Evolutionary conservation across 768 basidiomycete species (phyloP).

Genomic region (Tremella yokohamensis): DNA sequence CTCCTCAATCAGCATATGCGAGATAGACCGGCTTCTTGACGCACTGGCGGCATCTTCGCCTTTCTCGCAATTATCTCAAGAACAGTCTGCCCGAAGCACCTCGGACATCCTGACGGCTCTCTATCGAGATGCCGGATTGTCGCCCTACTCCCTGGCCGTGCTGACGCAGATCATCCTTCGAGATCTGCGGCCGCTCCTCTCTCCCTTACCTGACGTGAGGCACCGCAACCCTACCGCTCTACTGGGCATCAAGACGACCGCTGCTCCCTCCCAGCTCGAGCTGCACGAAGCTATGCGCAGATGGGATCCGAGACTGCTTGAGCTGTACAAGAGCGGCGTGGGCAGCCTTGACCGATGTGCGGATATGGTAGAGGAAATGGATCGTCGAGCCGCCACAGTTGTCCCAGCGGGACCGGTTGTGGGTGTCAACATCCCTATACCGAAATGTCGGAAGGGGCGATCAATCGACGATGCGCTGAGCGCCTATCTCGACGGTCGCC

Average conservation of each 20-base stretch:
- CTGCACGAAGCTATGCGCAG: slow-evolving; percentile 64
- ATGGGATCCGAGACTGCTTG: slow-evolving; percentile 67
- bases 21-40: slow-evolving; percentile 67
- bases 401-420: slow-evolving; percentile 54
- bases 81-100: not conserved
- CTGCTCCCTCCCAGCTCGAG: slow-evolving; percentile 58
- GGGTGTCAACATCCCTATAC: slow-evolving; percentile 71
- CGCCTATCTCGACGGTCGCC: slow-evolving; percentile 50
- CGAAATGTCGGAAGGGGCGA: slow-evolving; percentile 75
- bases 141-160: slow-evolving; percentile 64
- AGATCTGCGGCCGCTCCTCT: slow-evolving; percentile 75
- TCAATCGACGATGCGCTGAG: slow-evolving; percentile 59
- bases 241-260: slow-evolving; percentile 61
- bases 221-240: slow-evolving; percentile 53
- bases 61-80: slow-evolving; percentile 56
- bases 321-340: slow-evolving; percentile 57
- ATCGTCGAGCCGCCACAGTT: slow-evolving; percentile 45
- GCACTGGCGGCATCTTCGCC: slow-evolving; percentile 67
- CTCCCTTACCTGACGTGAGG: slow-evolving; percentile 58
- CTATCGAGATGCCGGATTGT: slow-evolving; percentile 57
- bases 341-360: slow-evolving; percentile 63
- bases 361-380: slow-evolving; percentile 32
- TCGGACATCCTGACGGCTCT: slow-evolving; percentile 58
- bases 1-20: slow-evolving; percentile 52
- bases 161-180: slow-evolving; percentile 84